Conservation (phyloP, 2,329 filamentous ascomycete species). For the Diaporthe caulivora region DNA sequence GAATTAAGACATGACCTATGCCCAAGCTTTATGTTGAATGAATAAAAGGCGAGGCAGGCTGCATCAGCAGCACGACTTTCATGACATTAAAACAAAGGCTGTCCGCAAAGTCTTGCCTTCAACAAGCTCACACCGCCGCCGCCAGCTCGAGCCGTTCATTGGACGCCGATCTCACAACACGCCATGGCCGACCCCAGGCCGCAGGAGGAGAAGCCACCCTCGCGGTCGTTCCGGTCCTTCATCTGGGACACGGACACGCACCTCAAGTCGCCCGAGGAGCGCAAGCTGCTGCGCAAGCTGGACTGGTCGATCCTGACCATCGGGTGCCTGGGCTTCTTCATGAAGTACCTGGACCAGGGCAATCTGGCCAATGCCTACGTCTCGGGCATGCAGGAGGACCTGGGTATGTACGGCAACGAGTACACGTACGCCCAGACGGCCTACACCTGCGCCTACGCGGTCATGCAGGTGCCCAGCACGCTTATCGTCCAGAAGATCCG, state of each 20-base stretch:
- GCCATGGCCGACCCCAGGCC: not conserved
- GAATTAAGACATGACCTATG: not conserved
- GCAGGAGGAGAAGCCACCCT: not conserved
- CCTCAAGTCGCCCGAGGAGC: slow-evolving; percentile 45
- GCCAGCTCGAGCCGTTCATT: not conserved
- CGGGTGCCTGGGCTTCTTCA: slow-evolving; percentile 43
- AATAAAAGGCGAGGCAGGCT: not conserved
- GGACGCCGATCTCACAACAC: too few species aligned
- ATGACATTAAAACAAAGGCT: not conserved
- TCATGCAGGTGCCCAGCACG: slow-evolving; percentile 49
- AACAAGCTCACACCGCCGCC: not conserved
- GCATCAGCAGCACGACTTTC: not conserved
- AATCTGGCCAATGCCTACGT: slow-evolving; percentile 45
- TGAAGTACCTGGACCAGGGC: slow-evolving; percentile 47
- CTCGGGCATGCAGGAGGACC: slow-evolving; percentile 44
- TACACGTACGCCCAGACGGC: slow-evolving; percentile 44
- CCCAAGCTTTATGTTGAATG: not conserved
- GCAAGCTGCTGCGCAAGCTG: slow-evolving; percentile 44
- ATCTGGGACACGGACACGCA: slow-evolving; percentile 48
- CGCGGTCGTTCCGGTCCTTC: slow-evolving; percentile 43
- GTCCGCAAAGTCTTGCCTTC: not conserved
- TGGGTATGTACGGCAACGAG: slow-evolving; percentile 43
- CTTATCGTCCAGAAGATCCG: slow-evolving; percentile 47
- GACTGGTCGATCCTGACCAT: slow-evolving; percentile 44
- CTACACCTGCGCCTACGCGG: slow-evolving; percentile 45